Evolutionary conservation across 305 asterid genomes (phyloP).

Genomic region (Fraxinus dipetala): DNA sequence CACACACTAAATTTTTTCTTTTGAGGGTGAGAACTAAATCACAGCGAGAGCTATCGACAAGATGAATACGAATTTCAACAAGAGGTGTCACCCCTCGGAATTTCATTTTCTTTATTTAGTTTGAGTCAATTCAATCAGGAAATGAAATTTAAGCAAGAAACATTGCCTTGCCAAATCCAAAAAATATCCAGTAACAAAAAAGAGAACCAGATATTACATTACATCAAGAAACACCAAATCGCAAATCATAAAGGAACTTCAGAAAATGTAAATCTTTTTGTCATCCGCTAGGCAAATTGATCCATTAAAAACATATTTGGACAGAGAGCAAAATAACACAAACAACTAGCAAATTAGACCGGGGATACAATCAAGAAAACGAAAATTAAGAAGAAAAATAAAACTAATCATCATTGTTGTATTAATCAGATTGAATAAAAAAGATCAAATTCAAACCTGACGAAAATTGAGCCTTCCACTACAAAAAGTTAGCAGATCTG

Average conservation of each 20-base stretch:
- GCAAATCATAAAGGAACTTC: neutral
- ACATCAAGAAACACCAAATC: neutral
- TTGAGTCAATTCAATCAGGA: conserved; percentile 17
- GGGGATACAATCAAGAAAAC: conserved; percentile 3
- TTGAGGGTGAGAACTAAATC: conserved; percentile 14
- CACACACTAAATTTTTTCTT: neutral
- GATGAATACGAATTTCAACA: neutral
- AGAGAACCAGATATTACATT: neutral
- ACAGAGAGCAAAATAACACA: neutral
- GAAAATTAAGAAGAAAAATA: conserved; percentile 15
- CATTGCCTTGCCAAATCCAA: conserved; percentile 7
- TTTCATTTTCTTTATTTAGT: neutral
- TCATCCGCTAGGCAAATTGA: neutral
- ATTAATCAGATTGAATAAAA: neutral
- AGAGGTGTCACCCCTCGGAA: neutral
- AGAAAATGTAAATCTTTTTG: neutral
- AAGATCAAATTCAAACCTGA: neutral
- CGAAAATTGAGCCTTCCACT: neutral
- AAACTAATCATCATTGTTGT: neutral
- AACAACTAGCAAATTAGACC: conserved; percentile 10
- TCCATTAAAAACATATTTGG: neutral
- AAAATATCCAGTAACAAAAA: conserved; percentile 1
- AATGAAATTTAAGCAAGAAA: conserved; percentile 3
- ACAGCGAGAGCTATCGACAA: conserved; percentile 4
- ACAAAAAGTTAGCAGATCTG: neutral